A percentile compares a stretch with the other conserved stretches of the same genome.
Conservation (phyloP, 2,329 filamentous ascomycete species). For the Cordyceps farinosa region DNA sequence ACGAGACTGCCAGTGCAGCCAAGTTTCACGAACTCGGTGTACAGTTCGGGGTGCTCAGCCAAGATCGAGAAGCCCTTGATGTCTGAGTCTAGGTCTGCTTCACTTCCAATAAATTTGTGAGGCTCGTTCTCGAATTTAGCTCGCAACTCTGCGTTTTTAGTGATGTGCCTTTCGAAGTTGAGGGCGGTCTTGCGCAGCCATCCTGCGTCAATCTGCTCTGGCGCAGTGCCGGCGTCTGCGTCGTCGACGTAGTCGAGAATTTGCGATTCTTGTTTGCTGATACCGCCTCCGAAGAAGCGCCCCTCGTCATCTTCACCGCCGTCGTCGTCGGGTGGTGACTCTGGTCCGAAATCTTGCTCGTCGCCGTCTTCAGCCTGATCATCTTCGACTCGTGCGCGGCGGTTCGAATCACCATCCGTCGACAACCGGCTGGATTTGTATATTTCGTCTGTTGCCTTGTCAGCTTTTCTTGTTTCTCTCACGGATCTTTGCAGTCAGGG, state of each 20-base stretch:
- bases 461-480: not conserved
- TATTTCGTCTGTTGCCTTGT: slow-evolving; percentile 46
- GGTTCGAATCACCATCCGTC: slow-evolving; percentile 40
- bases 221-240: slow-evolving; percentile 36
- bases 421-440: slow-evolving; percentile 60
- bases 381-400: slow-evolving; percentile 44
- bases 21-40: slow-evolving; percentile 72
- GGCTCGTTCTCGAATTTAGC: slow-evolving; percentile 80
- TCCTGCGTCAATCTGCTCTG: slow-evolving; percentile 74
- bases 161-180: slow-evolving; percentile 86
- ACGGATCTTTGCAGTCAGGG: not conserved
- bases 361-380: slow-evolving; percentile 46
- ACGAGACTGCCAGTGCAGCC: slow-evolving; percentile 73
- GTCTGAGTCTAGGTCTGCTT: slow-evolving; percentile 85
- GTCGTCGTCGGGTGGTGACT: slow-evolving; percentile 43
- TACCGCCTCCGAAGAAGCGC: slow-evolving; percentile 90
- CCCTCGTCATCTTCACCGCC: slow-evolving; percentile 77
- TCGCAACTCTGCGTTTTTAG: slow-evolving; percentile 83
- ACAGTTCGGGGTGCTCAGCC: slow-evolving; percentile 80
- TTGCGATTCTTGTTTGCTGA: slow-evolving; percentile 74
- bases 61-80: slow-evolving; percentile 85
- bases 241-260: slow-evolving; percentile 84
- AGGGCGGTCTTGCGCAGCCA: slow-evolving; percentile 82
- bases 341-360: slow-evolving; percentile 48
- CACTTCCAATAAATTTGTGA: slow-evolving; percentile 75